Evolutionary conservation across 2,329 filamentous ascomycete species (phyloP), one percentile per base, ranked within the genome.

Genomic region (Xylogone sp.): DNA sequence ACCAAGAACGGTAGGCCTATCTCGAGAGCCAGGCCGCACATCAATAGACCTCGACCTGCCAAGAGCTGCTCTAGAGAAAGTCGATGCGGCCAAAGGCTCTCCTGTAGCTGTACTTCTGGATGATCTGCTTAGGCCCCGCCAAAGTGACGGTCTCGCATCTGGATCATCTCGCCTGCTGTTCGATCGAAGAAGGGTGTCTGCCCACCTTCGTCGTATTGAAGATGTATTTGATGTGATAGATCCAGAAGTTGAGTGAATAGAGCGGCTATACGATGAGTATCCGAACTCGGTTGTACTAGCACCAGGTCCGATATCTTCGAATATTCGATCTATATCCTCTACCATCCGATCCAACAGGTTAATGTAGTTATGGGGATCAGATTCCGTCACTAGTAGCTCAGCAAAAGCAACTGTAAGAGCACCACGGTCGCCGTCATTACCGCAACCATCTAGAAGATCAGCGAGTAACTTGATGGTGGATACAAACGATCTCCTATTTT

Each of bases 351-450:
- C 92, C 44, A 97, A 76, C 13, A 97, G 74, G 50, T 93, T 94
- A 59, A 97, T 92, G 65, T 93, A 94, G 56, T 91, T 82, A 53
- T 89, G 84, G 1, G 91, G 84, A 54, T 86, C 83, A 6, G 86
- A 87, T 52, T 91, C 86, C 3, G 84, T 81, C 2, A 94, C 87
- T 6, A 97, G 74, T 47, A 97, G 77, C 65, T 97, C 91, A 0
- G 91, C 86, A 72, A 97, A 97, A 1, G 90, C 88, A 43, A 90
- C 83, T 0, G 91, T 97, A 60, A 97, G 71, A 20, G 90, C 88
- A 46, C 93, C 93, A 45, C 92, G 82, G 65, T 97, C 93, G 27
- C 90, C 88, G 64, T 97, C 93, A 62, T 96, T 96, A 47, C 86
- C 86, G 59, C 91, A 96, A 2, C 90, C 91, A 57, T 96, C 91